These are phyloP conservation scores for Gliomastix tumulicola DNA, from an alignment of 2,329 filamentous ascomycete genomes.

Conservation along the genomic window DNA sequence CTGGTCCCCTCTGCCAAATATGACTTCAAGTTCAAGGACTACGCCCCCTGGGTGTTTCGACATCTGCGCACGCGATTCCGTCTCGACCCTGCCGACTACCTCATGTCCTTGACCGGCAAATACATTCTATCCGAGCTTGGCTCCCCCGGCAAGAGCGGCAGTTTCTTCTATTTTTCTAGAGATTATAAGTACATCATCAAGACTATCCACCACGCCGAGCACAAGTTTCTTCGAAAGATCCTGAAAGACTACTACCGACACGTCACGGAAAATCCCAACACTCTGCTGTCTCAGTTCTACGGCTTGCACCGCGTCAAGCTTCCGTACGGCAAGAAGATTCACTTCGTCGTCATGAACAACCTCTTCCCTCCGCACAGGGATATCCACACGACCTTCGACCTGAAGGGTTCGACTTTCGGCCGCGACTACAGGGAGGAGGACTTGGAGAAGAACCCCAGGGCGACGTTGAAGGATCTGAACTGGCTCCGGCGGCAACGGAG, in stretches of 20 bases:
- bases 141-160: slow-evolving; percentile 95
- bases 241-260: slow-evolving; percentile 91
- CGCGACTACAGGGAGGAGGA: slow-evolving; percentile 87
- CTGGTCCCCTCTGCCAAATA: slow-evolving; percentile 97
- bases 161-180: slow-evolving; percentile 98
- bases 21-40: slow-evolving; percentile 99
- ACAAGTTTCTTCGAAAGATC: slow-evolving; percentile 79
- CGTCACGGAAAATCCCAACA: slow-evolving; percentile 90
- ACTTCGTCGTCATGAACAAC: slow-evolving; percentile 99
- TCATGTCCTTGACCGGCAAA: slow-evolving; percentile 97
- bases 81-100: slow-evolving; percentile 92
- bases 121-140: slow-evolving; percentile 97
- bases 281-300: slow-evolving; percentile 94
- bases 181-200: slow-evolving; percentile 99
- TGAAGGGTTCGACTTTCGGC: slow-evolving; percentile 94
- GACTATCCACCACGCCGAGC: slow-evolving; percentile 93
- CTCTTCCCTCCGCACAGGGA: slow-evolving; percentile 95
- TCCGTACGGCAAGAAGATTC: slow-evolving; percentile 95
- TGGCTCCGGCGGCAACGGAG: slow-evolving; percentile 84
- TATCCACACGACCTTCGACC: slow-evolving; percentile 93
- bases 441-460: slow-evolving; percentile 79
- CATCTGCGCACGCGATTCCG: slow-evolving; percentile 81
- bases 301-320: slow-evolving; percentile 97
- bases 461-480: slow-evolving; percentile 93
- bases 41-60: slow-evolving; percentile 98